These are phyloP conservation scores for Trametes cinnabarina DNA, from an alignment of 768 basidiomycete genomes.

Conservation along the genomic window DNA sequence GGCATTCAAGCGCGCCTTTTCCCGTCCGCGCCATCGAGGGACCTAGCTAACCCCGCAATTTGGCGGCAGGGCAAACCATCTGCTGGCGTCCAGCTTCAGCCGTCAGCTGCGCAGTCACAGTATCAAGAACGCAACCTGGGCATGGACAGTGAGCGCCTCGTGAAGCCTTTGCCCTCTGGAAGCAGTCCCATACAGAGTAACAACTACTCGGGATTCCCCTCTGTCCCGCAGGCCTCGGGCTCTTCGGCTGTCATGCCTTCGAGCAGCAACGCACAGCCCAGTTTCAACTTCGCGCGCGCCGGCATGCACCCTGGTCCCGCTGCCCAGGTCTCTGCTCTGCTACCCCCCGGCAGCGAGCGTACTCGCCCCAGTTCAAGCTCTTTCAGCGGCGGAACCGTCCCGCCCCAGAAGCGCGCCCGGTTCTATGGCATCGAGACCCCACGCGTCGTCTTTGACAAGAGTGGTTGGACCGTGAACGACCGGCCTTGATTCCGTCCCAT, in stretches of 20 bases:
- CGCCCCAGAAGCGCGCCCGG: not conserved
- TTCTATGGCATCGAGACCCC: slow-evolving; percentile 7
- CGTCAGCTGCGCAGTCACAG: too few relatives aligned
- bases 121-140: too few relatives aligned
- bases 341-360: not conserved
- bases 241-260: not conserved
- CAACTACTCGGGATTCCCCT: not conserved
- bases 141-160: too few relatives aligned
- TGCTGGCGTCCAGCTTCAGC: too few relatives aligned
- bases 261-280: not conserved
- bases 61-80: too few relatives aligned
- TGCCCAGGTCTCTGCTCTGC: not conserved
- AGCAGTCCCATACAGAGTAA: not conserved
- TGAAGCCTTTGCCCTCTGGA: too few relatives aligned
- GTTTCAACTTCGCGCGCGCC: not conserved
- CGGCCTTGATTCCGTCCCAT: not conserved
- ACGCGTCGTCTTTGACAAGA: not conserved
- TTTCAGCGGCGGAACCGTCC: not conserved
- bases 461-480: slow-evolving; percentile 10
- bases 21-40: too few relatives aligned
- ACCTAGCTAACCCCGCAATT: too few relatives aligned
- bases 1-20: not conserved
- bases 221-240: not conserved
- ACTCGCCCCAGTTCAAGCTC: not conserved
- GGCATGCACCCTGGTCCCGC: not conserved